Evolutionary conservation across 2,329 filamentous ascomycete species (phyloP).

Genomic region (Pseudofabraea citricarpa): DNA sequence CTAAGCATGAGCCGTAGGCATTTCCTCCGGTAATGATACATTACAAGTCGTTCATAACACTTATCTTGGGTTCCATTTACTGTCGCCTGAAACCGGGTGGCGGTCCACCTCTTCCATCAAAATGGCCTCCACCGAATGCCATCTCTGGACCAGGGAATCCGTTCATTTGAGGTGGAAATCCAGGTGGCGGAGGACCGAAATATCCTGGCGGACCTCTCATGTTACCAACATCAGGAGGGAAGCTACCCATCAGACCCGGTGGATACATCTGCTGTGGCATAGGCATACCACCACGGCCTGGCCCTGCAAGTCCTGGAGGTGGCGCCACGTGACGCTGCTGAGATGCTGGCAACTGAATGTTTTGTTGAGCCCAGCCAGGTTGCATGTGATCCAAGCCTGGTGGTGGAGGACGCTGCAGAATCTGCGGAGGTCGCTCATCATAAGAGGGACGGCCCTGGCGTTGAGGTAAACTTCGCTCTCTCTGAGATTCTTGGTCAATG

Average conservation of each 20-base stretch:
- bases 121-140: conserved; percentile 38
- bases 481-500: conserved; percentile 32
- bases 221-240: conserved; percentile 40
- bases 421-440: conserved; percentile 44
- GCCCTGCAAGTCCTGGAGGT: conserved; percentile 51
- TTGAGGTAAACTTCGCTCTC: conserved; percentile 25
- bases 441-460: conserved; percentile 33
- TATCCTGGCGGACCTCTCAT: conserved; percentile 47
- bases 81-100: conserved; percentile 42
- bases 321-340: conserved; percentile 51
- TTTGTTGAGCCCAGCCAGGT: conserved; percentile 43
- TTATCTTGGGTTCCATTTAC: conserved; percentile 11
- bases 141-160: conserved; percentile 53
- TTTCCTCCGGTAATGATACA: conserved; percentile 5
- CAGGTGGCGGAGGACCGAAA: conserved; percentile 37
- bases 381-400: conserved; percentile 57
- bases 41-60: conserved; percentile 5
- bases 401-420: conserved; percentile 57
- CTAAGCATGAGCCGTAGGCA: conserved; percentile 6
- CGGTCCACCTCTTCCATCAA: conserved; percentile 52
- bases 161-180: conserved; percentile 49
- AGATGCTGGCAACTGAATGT: conserved; percentile 23
- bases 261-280: conserved; percentile 54
- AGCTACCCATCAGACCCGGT: conserved; percentile 50
- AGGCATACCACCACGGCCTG: conserved; percentile 31